Base-by-base conservation (phyloP, 768 basidiomycete species). In the Mycena vulgaris region DNA sequence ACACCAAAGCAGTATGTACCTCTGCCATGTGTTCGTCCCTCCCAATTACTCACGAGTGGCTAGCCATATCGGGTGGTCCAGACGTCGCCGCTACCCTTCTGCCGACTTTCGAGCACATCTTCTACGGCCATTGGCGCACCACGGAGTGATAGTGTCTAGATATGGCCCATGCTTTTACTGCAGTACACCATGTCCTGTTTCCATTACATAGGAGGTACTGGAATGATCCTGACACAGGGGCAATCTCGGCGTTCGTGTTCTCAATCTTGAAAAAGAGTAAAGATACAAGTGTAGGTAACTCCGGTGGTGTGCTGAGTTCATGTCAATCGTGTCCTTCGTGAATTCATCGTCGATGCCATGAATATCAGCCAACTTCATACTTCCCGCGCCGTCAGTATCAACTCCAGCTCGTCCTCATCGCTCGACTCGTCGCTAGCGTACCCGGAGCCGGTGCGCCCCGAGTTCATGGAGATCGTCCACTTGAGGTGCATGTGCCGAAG, bases 401-500 rank as follows among this genome's bases (percentile, higher is more conserved):
- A 19, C 48, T 69, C 68, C n/a, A 63, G 35, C 39, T 69, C 61
- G n/a, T 69, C 68, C 61, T 69, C 68, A 11, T 69, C 68, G 28
- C 66, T 60, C 30, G 49, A 42, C 30, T 69, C 61, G 23, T 63
- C 62, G 56, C 62, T 63, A 55, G 55, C 47, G n/a, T 69, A 58
- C 23, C 67, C 67, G 7, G 60, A 62, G 23, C 51, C 42, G 17
- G 53, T 30, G 19, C 31, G 60, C 3, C 28, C 51, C 33, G 61
- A 39, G 33, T 58, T 57, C 68, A 63, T 63, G 7, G 68, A 53
- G 35, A 65, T 53, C n/a, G 53, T 66, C 66, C 71, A 72, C 39
- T 72, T 68, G 25, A 72, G 66, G 47, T 72, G 71, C 66, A 63
- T 62, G 58, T 72, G 66, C 17, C 63, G 62, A n/a, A 72, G 63